Evolutionary conservation across 1,284 basidiomycete species (phyloP).

Genomic region (Pyrrhoderma noxium): DNA sequence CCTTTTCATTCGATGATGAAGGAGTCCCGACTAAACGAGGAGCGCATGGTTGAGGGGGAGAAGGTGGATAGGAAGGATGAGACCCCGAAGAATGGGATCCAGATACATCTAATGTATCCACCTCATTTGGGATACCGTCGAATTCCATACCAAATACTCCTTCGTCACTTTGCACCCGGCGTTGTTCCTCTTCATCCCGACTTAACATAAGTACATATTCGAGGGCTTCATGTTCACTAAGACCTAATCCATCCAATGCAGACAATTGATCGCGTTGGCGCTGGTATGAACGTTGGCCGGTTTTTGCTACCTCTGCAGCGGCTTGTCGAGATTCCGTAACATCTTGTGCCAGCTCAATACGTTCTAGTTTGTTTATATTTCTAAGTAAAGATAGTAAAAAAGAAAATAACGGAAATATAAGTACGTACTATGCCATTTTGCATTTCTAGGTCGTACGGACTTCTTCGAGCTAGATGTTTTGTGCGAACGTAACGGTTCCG

Average conservation of each 20-base stretch:
- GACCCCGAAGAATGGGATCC: slow-evolving; percentile 1
- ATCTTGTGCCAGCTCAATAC: slow-evolving; percentile 57
- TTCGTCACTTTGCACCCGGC: slow-evolving; percentile 32
- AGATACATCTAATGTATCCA: slow-evolving; percentile 18
- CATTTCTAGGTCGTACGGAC: slow-evolving; percentile 26
- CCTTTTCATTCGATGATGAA: slow-evolving; percentile 33
- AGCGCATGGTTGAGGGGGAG: background rate
- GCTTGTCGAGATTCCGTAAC: slow-evolving; percentile 53
- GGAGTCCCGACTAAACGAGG: slow-evolving; percentile 13
- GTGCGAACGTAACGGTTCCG: slow-evolving; percentile 36
- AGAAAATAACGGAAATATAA: slow-evolving; percentile 20
- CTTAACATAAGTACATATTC: slow-evolving; percentile 84
- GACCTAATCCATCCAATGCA: slow-evolving; percentile 54
- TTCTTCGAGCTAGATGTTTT: slow-evolving; percentile 29
- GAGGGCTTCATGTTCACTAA: slow-evolving; percentile 72
- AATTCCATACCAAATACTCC: slow-evolving; percentile 54
- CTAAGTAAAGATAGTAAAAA: slow-evolving; percentile 20
- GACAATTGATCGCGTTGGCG: slow-evolving; percentile 51
- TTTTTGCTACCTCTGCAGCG: slow-evolving; percentile 41
- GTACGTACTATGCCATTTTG: slow-evolving; percentile 50
- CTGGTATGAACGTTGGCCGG: slow-evolving; percentile 33
- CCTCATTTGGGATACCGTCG: slow-evolving; percentile 33
- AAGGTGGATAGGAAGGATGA: background rate
- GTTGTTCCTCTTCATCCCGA: slow-evolving; percentile 56
- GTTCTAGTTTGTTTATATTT: slow-evolving; percentile 34